These are phyloP conservation scores for Aspergillus pseudoterreus DNA, from an alignment of 2,329 filamentous ascomycete genomes.

Conservation along the genomic window DNA sequence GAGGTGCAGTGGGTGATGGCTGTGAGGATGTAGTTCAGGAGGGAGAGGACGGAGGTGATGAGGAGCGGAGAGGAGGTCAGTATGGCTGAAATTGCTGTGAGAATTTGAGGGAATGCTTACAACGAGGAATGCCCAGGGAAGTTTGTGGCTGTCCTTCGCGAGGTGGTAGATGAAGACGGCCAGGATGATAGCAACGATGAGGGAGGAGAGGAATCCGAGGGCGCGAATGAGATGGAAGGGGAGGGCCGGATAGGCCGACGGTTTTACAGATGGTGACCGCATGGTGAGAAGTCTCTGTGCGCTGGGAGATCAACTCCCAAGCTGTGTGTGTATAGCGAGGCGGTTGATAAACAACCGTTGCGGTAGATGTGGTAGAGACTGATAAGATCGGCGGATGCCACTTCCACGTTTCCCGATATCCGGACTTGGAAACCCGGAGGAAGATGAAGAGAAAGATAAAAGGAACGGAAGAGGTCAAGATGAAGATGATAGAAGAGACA, in stretches of 20 bases:
- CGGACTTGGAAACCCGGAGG: neutral
- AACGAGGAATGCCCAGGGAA: conserved; percentile 59
- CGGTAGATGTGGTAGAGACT: neutral
- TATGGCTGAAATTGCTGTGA: conserved; percentile 1
- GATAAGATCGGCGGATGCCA: neutral
- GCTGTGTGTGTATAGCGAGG: neutral
- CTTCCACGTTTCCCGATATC: too few relatives aligned
- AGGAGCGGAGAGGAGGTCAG: conserved; percentile 42
- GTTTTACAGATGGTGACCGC: conserved; percentile 30
- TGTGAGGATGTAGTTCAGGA: conserved; percentile 48
- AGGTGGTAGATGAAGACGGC: conserved; percentile 55
- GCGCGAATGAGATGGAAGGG: conserved; percentile 40
- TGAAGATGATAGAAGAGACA: neutral
- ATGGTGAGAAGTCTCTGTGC: conserved; percentile 16
- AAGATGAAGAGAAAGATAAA: neutral
- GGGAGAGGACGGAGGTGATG: conserved; percentile 49
- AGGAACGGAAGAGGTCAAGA: conserved; percentile 1
- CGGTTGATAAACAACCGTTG: neutral
- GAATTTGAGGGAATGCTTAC: conserved; percentile 36
- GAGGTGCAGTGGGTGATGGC: conserved; percentile 50
- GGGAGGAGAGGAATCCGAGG: conserved; percentile 47
- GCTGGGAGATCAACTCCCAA: neutral
- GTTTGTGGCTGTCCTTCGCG: conserved; percentile 47
- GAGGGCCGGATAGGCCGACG: conserved; percentile 38
- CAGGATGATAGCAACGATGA: conserved; percentile 53